These are phyloP conservation scores for Crithidia bombi DNA, from an alignment of 208 protist genomes.

Conservation along the genomic window DNA sequence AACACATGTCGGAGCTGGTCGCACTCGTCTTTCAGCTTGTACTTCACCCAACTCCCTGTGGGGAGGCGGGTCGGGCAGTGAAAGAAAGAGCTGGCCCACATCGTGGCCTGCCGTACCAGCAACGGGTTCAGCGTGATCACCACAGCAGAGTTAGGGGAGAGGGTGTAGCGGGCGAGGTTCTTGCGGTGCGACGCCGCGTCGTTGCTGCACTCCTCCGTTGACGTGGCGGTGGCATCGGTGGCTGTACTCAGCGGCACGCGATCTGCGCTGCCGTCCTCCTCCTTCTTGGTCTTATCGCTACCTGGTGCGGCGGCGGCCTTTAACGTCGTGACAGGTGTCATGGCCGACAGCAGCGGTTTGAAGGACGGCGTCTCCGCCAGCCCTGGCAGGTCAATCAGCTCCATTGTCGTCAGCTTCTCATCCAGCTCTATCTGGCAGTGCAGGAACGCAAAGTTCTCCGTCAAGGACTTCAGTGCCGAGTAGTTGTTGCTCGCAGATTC, in stretches of 20 bases:
- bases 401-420: slow-evolving; percentile 36
- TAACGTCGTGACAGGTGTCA: slow-evolving; percentile 16
- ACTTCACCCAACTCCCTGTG: slow-evolving; percentile 73
- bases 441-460: slow-evolving; percentile 86
- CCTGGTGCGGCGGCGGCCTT: background rate
- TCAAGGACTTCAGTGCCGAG: slow-evolving; percentile 78
- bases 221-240: background rate
- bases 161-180: slow-evolving; percentile 1
- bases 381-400: slow-evolving; percentile 49
- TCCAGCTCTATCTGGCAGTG: slow-evolving; percentile 76
- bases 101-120: slow-evolving; percentile 57
- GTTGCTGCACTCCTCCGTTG: slow-evolving; percentile 1
- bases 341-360: slow-evolving; percentile 23
- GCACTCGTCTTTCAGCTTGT: slow-evolving; percentile 89
- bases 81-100: slow-evolving; percentile 80
- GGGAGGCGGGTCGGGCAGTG: slow-evolving; percentile 49
- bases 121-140: slow-evolving; percentile 39
- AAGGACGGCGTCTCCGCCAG: slow-evolving; percentile 29
- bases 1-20: slow-evolving; percentile 72
- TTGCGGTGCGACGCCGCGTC: slow-evolving; percentile 2
- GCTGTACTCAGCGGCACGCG: background rate
- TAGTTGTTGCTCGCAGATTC: slow-evolving; percentile 81
- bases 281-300: background rate
- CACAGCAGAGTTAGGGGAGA: slow-evolving; percentile 33
- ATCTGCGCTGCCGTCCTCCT: background rate